A percentile compares a stretch with the other conserved stretches of the same genome.
phyloP scores from a whole-genome alignment of 1,139 yeast species.

The Candida albicans region DNA sequence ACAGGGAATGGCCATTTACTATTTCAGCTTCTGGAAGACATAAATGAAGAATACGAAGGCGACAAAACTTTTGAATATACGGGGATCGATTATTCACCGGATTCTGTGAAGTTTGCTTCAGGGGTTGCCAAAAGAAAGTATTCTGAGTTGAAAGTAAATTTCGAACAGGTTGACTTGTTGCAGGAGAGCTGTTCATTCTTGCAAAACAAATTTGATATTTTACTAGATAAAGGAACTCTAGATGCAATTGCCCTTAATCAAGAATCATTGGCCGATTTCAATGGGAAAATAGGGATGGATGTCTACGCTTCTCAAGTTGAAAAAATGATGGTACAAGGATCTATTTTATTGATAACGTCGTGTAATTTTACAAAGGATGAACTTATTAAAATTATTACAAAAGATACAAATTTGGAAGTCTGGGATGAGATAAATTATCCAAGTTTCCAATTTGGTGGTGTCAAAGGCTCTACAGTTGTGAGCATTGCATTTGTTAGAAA shows the following conservation, averaged over 20 bases:
- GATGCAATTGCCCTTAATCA: constrained; percentile 95
- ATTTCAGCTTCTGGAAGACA: constrained; percentile 63
- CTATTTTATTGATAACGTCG: constrained; percentile 79
- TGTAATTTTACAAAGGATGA: constrained; percentile 91
- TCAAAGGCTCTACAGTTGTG: constrained; percentile 82
- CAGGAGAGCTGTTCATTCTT: constrained; percentile 34
- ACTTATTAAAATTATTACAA: constrained; percentile 53
- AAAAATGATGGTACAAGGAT: constrained; percentile 53
- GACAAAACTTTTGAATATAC: constrained; percentile 40
- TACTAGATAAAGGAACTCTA: constrained; percentile 90
- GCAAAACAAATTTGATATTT: constrained; percentile 56
- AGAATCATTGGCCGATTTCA: constrained; percentile 37
- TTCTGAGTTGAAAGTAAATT: constrained; percentile 34
- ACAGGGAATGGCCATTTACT: constrained; percentile 94
- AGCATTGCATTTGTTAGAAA: constrained; percentile 69
- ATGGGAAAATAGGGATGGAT: constrained; percentile 53
- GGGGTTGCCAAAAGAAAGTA: constrained; percentile 50
- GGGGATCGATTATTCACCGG: constrained; percentile 86
- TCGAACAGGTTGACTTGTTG: constrained; percentile 50
- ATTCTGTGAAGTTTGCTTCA: constrained; percentile 72
- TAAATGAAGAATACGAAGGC: constrained; percentile 42
- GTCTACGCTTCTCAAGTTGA: constrained; percentile 64
- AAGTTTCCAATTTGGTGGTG: constrained; percentile 84
- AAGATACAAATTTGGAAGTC: constrained; percentile 37
- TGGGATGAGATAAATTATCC: constrained; percentile 77